Base-by-base conservation (phyloP, 2,329 filamentous ascomycete species). In the Aspergillus jensenii region DNA sequence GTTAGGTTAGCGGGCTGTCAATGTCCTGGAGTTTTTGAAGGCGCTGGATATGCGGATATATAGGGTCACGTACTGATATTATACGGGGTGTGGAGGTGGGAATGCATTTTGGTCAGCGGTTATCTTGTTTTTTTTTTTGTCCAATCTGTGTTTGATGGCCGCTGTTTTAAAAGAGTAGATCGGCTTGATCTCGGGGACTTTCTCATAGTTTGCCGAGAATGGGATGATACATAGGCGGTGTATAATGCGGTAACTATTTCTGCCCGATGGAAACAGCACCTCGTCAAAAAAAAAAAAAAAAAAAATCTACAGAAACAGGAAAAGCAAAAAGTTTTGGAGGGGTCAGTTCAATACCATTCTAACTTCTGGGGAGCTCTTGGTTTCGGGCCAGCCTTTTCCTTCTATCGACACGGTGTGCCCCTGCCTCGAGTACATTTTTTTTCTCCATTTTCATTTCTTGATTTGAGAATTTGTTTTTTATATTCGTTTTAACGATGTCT, bases 1-100 rank as follows among this genome's bases (percentile, higher is more conserved):
- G 52, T 33, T 14, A 23, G 53, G 54, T 56, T 54, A 56, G 54
- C 52, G 51, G 40, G 45, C 31, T 23, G 19, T 25, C 15, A 39
- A 56, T 31, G 21, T 39, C 14, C 33, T 44, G 48, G 19, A 37
- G 19, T 41, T 15, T 37, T 44, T 50, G 21, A 37, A 35, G 50
- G 47, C 6, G 23, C 27, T n/a, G 59, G 40, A 9, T 49, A 43
- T 41, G 37, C n/a, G 41, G 46, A 43, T 43, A 21, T 21, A 21
- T 5, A 27, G 35, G 49, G 52, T 70, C 45, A 74, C 78, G 44
- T 84, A 96, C 93, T 93, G 67, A 85, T 82, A 68, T 96, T 96
- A 73, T 96, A 89, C 74, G 95, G 91, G 27, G 91, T 96, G 73
- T 98, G 93, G 2, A 99, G 81, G 79, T 97, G 93, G 55, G 95